phyloP scores from a whole-genome alignment of 1,284 basidiomycete species.

The Xerocomus minutiporus region DNA sequence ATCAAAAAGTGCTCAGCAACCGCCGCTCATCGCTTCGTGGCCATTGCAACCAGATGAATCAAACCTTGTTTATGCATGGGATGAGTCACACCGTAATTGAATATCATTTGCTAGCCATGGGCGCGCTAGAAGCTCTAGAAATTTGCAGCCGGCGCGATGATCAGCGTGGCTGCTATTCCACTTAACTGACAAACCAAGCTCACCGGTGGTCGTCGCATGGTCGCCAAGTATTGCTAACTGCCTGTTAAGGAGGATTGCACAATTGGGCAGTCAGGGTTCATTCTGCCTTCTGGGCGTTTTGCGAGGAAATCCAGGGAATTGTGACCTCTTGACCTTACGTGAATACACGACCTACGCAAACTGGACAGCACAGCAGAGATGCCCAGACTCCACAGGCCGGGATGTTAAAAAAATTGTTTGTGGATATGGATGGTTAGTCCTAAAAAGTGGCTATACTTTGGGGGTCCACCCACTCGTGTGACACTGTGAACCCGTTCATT shows the following conservation, averaged over 20 bases:
- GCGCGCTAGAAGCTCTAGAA: neutral
- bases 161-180: conserved; percentile 1
- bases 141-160: neutral
- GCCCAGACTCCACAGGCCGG: neutral
- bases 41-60: neutral
- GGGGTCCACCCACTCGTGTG: neutral
- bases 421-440: neutral
- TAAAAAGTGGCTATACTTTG: neutral
- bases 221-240: neutral
- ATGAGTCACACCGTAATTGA: conserved; percentile 8
- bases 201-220: neutral
- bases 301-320: neutral
- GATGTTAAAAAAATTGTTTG: neutral
- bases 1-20: neutral
- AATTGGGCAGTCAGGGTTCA: neutral
- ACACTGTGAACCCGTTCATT: conserved; percentile 3
- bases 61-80: neutral
- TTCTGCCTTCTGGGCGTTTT: neutral
- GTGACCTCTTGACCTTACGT: conserved; percentile 5
- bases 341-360: neutral
- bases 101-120: neutral
- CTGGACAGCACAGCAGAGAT: neutral
- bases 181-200: conserved; percentile 8
- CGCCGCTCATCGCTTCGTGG: neutral
- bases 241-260: neutral